These are phyloP conservation scores for Acer campestre DNA, from an alignment of 345 rosid species.

Conservation along the genomic window DNA sequence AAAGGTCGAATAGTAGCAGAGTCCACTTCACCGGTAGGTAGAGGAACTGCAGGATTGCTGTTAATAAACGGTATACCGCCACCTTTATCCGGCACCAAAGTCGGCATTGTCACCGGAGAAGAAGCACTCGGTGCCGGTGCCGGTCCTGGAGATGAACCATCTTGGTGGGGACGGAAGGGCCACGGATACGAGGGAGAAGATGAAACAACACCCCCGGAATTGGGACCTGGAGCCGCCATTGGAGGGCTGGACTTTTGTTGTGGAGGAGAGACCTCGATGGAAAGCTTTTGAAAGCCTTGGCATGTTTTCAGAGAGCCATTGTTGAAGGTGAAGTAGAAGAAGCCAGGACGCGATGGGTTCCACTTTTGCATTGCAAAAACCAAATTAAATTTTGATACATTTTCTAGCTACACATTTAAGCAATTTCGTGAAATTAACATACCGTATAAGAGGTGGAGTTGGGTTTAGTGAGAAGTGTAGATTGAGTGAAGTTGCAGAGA, in stretches of 20 bases:
- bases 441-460: slow-evolving; percentile 74
- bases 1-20: slow-evolving; percentile 81
- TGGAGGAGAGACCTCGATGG: slow-evolving; percentile 51
- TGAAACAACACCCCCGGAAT: slow-evolving; percentile 59
- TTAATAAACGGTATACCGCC: slow-evolving; percentile 81
- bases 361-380: slow-evolving; percentile 46
- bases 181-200: slow-evolving; percentile 81
- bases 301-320: slow-evolving; percentile 66
- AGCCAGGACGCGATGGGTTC: slow-evolving; percentile 88
- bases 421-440: slow-evolving; percentile 7
- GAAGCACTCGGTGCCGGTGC: slow-evolving; percentile 39
- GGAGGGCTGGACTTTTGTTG: slow-evolving; percentile 34
- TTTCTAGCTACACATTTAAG: no score
- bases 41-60: slow-evolving; percentile 94
- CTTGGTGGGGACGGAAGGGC: slow-evolving; percentile 77
- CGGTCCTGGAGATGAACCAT: slow-evolving; percentile 56
- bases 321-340: slow-evolving; percentile 82
- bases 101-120: slow-evolving; percentile 45
- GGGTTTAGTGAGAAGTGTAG: slow-evolving; percentile 76
- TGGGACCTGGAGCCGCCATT: slow-evolving; percentile 48
- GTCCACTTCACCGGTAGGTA: slow-evolving; percentile 97
- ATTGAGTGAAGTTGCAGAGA: slow-evolving; percentile 77
- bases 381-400: not conserved
- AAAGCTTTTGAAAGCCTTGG: slow-evolving; percentile 54
- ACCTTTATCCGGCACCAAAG: slow-evolving; percentile 57